Base-by-base conservation (phyloP, 805 yeast genomes). In the Wickerhamomyces ciferrii region DNA sequence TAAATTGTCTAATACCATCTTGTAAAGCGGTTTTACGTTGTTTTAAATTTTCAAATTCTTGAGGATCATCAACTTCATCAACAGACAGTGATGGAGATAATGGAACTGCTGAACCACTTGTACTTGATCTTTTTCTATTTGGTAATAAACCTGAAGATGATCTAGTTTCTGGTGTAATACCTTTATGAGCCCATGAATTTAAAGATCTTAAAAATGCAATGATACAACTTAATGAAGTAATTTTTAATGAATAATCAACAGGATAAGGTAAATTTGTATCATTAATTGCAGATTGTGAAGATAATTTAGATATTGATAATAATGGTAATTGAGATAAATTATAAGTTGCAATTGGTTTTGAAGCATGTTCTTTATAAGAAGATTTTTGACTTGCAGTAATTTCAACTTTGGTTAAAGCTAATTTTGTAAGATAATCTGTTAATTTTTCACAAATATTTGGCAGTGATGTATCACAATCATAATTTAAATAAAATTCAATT, bases 401-500 rank as follows among this genome's bases (percentile, higher is more conserved):
- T 7, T 82, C 89, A 5, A 86, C 84, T 48, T 89, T 75, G 0
- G 84, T 73, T 34, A 87, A 68, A 0, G 97, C 83, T 49, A 75
- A 73, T 62, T 71, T 83, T 48, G 58, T 85, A 53, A 94, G 72
- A 54, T 85, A 83, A 53, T 89, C 91, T 44, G 90, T 79, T 39
- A 90, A 72, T 43, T 81, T 74, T 66, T 94, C 99, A 66, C 91
- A 88, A 43, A 91, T 73, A 62, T 94, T 94, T 35, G 94, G 86
- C 74, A 83, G 78, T 18, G 75, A 71, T 2, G 78, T 67, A 62
- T 90, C 96, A 71, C 99, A 94, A 65, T 94, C 99, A 64, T 94
- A 95, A 66, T 94, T 94, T 58, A 94, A 75, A 61, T 92, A 94
- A 48, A 94, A 81, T 67, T 94, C 99, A 48, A 95, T 88, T 51